Base-by-base conservation (phyloP, 495 filamentous ascomycete genomes). In the Aspergillus panamensis region DNA sequence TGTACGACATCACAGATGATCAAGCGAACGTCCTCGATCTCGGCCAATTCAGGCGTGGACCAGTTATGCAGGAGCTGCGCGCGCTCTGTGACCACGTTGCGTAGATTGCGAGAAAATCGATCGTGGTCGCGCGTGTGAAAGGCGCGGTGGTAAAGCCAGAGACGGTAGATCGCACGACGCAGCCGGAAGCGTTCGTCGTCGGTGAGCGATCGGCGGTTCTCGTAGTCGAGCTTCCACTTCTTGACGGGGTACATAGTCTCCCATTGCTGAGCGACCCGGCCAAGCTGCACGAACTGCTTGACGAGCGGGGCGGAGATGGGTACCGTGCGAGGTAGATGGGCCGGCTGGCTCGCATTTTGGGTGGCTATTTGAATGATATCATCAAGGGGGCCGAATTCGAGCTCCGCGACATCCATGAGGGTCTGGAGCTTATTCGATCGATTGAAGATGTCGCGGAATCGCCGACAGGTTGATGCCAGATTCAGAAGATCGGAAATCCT, bases 221-320 rank as follows among this genome's bases (percentile, higher is more conserved):
- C 76, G 32, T 77, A 87, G 45, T 82, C 72, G 8, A 76, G 60
- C 49, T 73, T 71, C 84, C 89, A 92, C 57, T 84, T 83, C 59
- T 87, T 80, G 51, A 83, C 74, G 4, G 88, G 88, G 67, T 88
- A 93, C 30, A 89, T 75, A 8, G 74, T 69, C 62, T 84, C 81
- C 87, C 87, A 91, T 56, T 77, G 75, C 60, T 78, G 77, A 33
- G 88, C 82, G 3, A 83, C 69, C 19, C 73, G 71, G 37, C 88
- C 88, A 7, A 83, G 72, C 16, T 69, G 64, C 9, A 88, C 64
- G 51, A 89, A 69, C 61, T 85, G 83, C 61, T 76, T 69, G 30
- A 87, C 72, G 5, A 87, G 75, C 6, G 82, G 71, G 53, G 79
- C 66, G 0, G 84, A 84, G 53, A 84, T 64, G 1, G 72, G 68